phyloP scores from a whole-genome alignment of 2,329 filamentous ascomycete species.

The Orbilia brochopaga region DNA sequence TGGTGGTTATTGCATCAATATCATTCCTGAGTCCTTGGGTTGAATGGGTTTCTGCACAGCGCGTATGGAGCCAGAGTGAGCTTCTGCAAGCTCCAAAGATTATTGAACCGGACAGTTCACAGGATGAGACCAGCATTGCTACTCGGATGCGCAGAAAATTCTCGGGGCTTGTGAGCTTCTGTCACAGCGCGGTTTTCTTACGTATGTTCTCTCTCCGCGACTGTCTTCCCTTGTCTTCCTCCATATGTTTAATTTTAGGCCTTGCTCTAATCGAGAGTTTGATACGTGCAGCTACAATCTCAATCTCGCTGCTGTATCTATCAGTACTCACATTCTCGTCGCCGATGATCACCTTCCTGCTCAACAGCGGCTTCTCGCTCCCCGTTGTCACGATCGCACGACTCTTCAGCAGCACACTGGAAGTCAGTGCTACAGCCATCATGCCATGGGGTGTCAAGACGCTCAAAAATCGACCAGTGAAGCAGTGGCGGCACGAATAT shows the following conservation, averaged over 20 bases:
- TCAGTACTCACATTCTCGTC: conserved; percentile 65
- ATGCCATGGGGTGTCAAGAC: conserved; percentile 62
- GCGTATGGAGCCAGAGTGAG: conserved; percentile 58
- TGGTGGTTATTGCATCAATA: conserved; percentile 61
- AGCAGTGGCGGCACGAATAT: conserved; percentile 13
- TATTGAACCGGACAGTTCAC: neutral
- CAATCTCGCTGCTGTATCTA: conserved; percentile 63
- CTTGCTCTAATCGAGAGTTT: conserved; percentile 7
- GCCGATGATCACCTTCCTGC: conserved; percentile 65
- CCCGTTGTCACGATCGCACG: conserved; percentile 57
- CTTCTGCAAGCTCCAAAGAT: conserved; percentile 56
- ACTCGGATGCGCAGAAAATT: conserved; percentile 53
- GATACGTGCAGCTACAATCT: conserved; percentile 59
- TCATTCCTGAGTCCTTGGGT: conserved; percentile 60
- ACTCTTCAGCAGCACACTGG: conserved; percentile 61
- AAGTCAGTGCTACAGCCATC: conserved; percentile 64
- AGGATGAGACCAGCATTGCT: neutral
- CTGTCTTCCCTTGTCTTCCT: neutral
- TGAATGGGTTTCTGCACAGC: conserved; percentile 59
- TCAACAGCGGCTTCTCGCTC: conserved; percentile 62
- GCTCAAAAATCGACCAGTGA: conserved; percentile 47
- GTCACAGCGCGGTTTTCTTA: conserved; percentile 58
- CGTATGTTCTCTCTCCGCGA: conserved; percentile 49
- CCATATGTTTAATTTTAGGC: no score
- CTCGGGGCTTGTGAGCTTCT: conserved; percentile 58